Percentiles rank a stretch among this genome's conserved stretches.
Evolutionary conservation across 106 monocot species (phyloP).

Genomic region (Iris macrosiphon): DNA sequence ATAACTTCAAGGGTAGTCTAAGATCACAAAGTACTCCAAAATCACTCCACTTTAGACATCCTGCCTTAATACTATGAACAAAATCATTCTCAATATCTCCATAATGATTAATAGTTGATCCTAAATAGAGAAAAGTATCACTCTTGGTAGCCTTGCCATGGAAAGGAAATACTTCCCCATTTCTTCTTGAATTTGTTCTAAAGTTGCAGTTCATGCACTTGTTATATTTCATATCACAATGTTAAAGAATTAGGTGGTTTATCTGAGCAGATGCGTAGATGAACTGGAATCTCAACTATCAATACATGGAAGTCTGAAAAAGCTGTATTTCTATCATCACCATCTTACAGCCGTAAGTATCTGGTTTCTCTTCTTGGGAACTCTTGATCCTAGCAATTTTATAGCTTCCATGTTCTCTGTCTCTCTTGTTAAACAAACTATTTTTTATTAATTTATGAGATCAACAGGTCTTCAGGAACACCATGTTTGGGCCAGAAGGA

Average conservation of each 20-base stretch:
- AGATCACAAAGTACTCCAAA: too few species aligned
- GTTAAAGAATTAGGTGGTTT: too few species aligned
- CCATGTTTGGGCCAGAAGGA: constrained; percentile 99
- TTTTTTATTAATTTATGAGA: not conserved
- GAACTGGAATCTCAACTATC: constrained; percentile 78
- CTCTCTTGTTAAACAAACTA: not conserved
- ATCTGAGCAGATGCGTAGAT: constrained; percentile 98
- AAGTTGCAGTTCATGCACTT: not conserved
- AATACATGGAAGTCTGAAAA: constrained; percentile 91
- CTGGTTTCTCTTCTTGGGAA: constrained; percentile 1
- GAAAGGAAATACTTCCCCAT: too few species aligned
- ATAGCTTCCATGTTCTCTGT: not conserved
- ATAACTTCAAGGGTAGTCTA: too few species aligned
- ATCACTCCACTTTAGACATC: too few species aligned
- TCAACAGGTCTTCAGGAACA: constrained; percentile 92
- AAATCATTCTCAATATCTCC: too few species aligned
- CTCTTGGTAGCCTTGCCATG: too few species aligned
- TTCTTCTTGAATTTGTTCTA: too few species aligned
- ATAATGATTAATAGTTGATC: too few species aligned
- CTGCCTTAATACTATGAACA: too few species aligned
- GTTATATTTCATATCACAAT: too few species aligned
- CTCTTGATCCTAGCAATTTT: not conserved
- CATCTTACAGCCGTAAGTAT: constrained; percentile 88
- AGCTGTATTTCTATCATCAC: constrained; percentile 89
- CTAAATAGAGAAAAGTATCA: too few species aligned